A percentile compares a stretch with the other conserved stretches of the same genome.
Conservation (phyloP, 2,329 filamentous ascomycete species). For the Coniochaeta ligniaria region DNA sequence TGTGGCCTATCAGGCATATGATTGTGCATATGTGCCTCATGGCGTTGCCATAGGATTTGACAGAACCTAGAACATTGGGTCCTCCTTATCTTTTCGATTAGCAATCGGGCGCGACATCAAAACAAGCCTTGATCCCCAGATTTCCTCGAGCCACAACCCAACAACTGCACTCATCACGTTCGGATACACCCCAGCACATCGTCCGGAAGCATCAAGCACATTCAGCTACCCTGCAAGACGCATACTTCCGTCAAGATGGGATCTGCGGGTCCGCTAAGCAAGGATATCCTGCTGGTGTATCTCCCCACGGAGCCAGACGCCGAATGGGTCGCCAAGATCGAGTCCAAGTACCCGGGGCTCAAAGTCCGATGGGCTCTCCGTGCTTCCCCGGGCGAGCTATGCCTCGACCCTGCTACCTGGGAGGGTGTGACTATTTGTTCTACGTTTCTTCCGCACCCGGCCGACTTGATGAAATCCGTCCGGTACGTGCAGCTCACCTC, state of each 20-base stretch:
- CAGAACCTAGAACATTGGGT: background rate
- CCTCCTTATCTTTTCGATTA: background rate
- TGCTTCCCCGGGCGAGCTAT: constrained; percentile 10
- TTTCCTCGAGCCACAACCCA: too few relatives aligned
- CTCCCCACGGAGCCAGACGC: constrained; percentile 20
- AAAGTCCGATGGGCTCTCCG: constrained; percentile 25
- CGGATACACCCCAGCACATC: background rate
- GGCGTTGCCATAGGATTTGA: background rate
- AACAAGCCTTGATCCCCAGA: background rate
- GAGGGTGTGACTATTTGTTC: constrained; percentile 33
- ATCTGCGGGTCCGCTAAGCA: constrained; percentile 13
- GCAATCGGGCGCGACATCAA: background rate
- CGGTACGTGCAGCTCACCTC: constrained; percentile 37
- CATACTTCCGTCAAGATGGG: constrained; percentile 4
- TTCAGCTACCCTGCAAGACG: background rate
- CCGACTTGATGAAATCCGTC: constrained; percentile 23
- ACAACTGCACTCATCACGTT: too few relatives aligned
- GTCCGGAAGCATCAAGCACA: background rate
- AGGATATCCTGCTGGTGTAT: constrained; percentile 33
- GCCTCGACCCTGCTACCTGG: constrained; percentile 22
- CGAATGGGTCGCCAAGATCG: constrained; percentile 25
- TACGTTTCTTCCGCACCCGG: constrained; percentile 22
- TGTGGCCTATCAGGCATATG: background rate
- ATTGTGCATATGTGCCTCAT: background rate
- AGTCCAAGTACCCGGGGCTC: constrained; percentile 28